Base-by-base conservation (phyloP, 192 early-diverging fungal species). In the Coemansia sp. region DNA sequence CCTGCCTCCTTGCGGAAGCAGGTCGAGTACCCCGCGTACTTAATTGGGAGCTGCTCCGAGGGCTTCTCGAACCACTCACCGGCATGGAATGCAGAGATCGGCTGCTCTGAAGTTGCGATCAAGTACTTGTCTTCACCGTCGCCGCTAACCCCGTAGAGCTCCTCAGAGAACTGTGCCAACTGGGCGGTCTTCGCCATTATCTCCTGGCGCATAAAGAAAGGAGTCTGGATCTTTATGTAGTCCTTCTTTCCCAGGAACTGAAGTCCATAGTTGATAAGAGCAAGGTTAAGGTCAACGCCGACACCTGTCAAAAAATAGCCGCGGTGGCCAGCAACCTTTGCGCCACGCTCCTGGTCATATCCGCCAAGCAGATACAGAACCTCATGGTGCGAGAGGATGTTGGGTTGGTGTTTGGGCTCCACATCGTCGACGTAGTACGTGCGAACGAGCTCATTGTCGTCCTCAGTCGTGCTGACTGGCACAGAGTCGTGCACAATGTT, bases 1-100 rank as follows among this genome's bases (percentile, higher is more conserved):
- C 98, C 98, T 35, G 98, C 98, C 85, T 99, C 98, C 76, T 99
- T 99, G 63, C 98, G 92, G 92, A 99, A 99, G 84, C 96, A 98
- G 44, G 98, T 98, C 49, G 96, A 98, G 81, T 92, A 92, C 39
- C 98, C 98, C 35, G 96, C 98, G 76, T 96, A 91, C 85, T 90
- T 92, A 73, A 91, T 82, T 21, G 98, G 98, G 52, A 99, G 85
- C 73, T 99, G 94, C 81, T 91, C 88, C 52, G 90, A 86, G 51
- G 95, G 92, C 83, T 95, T 87, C 62, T 91, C 88, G 69, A 99
- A 95, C 94, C 93, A 96, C 85, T 98, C 96, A 71, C 90, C 89
- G 53, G 92, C 85, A 85, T 99, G 96, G 89, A 90, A 95, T 21
- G 95, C 95, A 35, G 91, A 93, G 84, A 99, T 98, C 59, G 98